A percentile compares a stretch with the other conserved stretches of the same genome.
phyloP scores from a whole-genome alignment of 2,329 filamentous ascomycete genomes.

The Cercospora zeae-maydis region DNA sequence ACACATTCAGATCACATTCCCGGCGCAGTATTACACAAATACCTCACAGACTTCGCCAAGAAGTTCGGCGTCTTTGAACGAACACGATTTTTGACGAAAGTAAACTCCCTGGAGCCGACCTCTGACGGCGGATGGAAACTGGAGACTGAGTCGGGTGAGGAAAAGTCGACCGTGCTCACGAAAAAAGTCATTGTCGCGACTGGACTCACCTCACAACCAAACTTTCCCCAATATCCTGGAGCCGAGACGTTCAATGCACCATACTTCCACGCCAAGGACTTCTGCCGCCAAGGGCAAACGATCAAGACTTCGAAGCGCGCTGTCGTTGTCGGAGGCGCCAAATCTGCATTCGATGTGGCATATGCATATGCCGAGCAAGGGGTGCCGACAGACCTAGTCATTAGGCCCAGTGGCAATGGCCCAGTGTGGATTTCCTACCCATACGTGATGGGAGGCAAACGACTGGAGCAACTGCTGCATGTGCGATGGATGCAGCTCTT shows the following conservation, averaged over 20 bases:
- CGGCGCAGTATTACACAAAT: constrained; percentile 22
- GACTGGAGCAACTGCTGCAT: constrained; percentile 63
- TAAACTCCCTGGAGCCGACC: constrained; percentile 47
- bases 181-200: constrained; percentile 59
- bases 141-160: constrained; percentile 17
- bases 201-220: constrained; percentile 57
- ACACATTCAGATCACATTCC: constrained; percentile 52
- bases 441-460: constrained; percentile 64
- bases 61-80: constrained; percentile 50
- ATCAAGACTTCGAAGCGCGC: constrained; percentile 41
- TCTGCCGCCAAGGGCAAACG: constrained; percentile 42
- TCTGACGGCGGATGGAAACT: constrained; percentile 27
- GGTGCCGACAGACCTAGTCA: constrained; percentile 54
- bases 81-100: constrained; percentile 52
- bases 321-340: constrained; percentile 59
- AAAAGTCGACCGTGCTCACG: constrained; percentile 44
- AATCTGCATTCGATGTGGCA: constrained; percentile 62
- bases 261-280: constrained; percentile 58
- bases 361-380: constrained; percentile 56
- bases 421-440: constrained; percentile 58
- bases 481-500: constrained; percentile 70
- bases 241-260: constrained; percentile 50
- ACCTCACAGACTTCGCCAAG: constrained; percentile 47
- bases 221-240: constrained; percentile 52
- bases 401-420: constrained; percentile 57